Percentiles rank a stretch among this genome's conserved stretches.
phyloP scores from a whole-genome alignment of 2,329 filamentous ascomycete species.

The Trichoderma koningii region DNA sequence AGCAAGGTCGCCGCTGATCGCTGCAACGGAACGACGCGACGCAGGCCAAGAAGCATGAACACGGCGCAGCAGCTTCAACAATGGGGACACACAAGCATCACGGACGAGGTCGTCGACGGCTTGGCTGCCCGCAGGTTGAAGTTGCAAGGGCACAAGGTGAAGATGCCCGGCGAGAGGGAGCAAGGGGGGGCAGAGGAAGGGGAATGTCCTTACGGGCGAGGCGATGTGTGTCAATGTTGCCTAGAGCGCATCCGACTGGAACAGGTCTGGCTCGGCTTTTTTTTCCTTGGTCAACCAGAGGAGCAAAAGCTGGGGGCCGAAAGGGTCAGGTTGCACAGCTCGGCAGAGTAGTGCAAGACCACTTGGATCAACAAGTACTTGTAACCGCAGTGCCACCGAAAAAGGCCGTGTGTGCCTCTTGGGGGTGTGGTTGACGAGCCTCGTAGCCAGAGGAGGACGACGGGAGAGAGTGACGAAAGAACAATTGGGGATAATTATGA shows the following conservation, averaged over 20 bases:
- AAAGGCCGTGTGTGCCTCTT: conserved; percentile 12
- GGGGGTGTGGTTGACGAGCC: conserved; percentile 23
- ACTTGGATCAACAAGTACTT: conserved; percentile 27
- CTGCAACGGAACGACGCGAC: conserved; percentile 28
- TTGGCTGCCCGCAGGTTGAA: conserved; percentile 13
- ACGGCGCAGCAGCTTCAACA: conserved; percentile 16
- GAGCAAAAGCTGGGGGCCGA: conserved; percentile 31
- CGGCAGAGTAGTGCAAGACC: conserved; percentile 28
- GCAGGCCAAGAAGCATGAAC: conserved; percentile 22
- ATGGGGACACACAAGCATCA: conserved; percentile 22
- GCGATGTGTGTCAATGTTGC: conserved; percentile 36
- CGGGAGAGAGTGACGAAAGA: too few relatives aligned
- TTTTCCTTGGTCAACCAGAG: conserved; percentile 31
- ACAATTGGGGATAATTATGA: not conserved
- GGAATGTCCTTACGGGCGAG: conserved; percentile 42
- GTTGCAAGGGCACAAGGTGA: conserved; percentile 30
- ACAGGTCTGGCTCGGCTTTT: conserved; percentile 29
- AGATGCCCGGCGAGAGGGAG: conserved; percentile 29
- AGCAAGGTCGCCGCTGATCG: conserved; percentile 15
- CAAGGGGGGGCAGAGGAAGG: conserved; percentile 29
- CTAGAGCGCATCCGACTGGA: conserved; percentile 34
- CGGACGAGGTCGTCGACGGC: conserved; percentile 12
- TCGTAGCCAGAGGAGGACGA: conserved; percentile 7
- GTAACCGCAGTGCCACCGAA: conserved; percentile 25
- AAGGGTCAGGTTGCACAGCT: conserved; percentile 33